Conservation (phyloP, 768 basidiomycete genomes). For the Cytidiella melzeri region DNA sequence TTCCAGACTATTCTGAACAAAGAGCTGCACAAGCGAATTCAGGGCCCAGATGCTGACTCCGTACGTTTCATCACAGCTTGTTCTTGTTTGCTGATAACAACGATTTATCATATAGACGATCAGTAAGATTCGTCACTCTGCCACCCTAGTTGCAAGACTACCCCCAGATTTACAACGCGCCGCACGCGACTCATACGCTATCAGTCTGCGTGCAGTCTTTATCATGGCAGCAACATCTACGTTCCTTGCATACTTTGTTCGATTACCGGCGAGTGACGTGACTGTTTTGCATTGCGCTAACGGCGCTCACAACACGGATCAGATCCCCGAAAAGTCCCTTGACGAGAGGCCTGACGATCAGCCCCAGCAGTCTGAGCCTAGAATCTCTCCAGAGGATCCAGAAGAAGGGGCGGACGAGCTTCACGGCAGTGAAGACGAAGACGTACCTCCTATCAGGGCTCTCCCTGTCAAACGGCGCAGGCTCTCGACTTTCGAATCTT, state of each 20-base stretch:
- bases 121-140: constrained; percentile 52
- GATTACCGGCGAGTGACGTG: constrained; percentile 37
- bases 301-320: no score
- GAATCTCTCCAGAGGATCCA: constrained; percentile 12
- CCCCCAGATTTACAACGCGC: constrained; percentile 43
- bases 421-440: constrained; percentile 16
- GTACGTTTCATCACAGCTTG: constrained; percentile 27
- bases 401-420: constrained; percentile 8
- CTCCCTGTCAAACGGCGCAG: constrained; percentile 24
- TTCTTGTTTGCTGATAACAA: not conserved
- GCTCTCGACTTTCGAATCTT: constrained; percentile 45
- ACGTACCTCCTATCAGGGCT: constrained; percentile 5
- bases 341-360: constrained; percentile 20
- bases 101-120: constrained; percentile 38
- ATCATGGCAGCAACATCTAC: constrained; percentile 53
- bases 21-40: constrained; percentile 51
- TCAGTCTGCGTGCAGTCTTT: constrained; percentile 59
- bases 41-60: constrained; percentile 45
- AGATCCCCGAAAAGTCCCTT: constrained; percentile 39
- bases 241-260: constrained; percentile 50
- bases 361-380: not conserved
- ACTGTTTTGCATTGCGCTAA: not conserved
- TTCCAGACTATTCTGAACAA: constrained; percentile 54
- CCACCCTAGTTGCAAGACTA: constrained; percentile 45
- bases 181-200: constrained; percentile 56